A percentile compares a stretch with the other conserved stretches of the same genome.
phyloP scores from a whole-genome alignment of 164 flowering plant species.

The Echeveria elegans region DNA sequence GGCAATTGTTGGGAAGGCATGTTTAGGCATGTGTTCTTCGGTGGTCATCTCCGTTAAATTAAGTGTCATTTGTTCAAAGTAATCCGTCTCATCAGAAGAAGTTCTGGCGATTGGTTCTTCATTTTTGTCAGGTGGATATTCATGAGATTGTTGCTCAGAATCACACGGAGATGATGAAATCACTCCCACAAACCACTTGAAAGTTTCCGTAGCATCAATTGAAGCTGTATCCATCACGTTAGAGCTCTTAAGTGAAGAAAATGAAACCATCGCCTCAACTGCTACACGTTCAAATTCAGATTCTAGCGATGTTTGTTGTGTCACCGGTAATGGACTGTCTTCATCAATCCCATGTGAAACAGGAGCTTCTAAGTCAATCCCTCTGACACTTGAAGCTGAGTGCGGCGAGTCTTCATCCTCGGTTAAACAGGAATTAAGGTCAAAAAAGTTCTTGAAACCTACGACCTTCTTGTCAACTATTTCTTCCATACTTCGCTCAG shows the following conservation, averaged over 20 bases:
- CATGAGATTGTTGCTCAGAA: slow-evolving; percentile 17
- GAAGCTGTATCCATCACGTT: slow-evolving; percentile 8
- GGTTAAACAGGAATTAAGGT: slow-evolving; percentile 48
- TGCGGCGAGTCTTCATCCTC: slow-evolving; percentile 41
- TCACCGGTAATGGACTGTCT: slow-evolving; percentile 9
- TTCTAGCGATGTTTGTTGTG: slow-evolving; percentile 11
- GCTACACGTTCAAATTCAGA: slow-evolving; percentile 28
- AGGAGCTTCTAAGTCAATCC: slow-evolving; percentile 67
- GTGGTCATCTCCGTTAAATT: slow-evolving; percentile 42
- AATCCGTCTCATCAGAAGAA: slow-evolving; percentile 35
- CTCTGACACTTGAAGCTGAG: slow-evolving; percentile 19
- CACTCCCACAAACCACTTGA: slow-evolving; percentile 41
- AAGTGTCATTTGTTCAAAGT: slow-evolving; percentile 79
- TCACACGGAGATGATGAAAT: slow-evolving; percentile 23
- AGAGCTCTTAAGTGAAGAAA: slow-evolving; percentile 24
- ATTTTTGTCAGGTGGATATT: slow-evolving; percentile 12
- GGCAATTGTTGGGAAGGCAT: slow-evolving; percentile 33
- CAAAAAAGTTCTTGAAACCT: slow-evolving; percentile 28
- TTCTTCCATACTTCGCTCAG: slow-evolving; percentile 11
- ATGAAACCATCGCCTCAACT: slow-evolving; percentile 45
- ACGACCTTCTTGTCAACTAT: slow-evolving; percentile 16
- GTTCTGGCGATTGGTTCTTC: slow-evolving; percentile 14
- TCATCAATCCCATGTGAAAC: slow-evolving; percentile 22
- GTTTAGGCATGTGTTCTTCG: slow-evolving; percentile 55
- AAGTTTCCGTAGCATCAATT: slow-evolving; percentile 22